A percentile compares a stretch with the other conserved stretches of the same genome.
Evolutionary conservation across 352 stramenopile genomes (phyloP).

Genomic region (Phytophthora fragariaefolia): DNA sequence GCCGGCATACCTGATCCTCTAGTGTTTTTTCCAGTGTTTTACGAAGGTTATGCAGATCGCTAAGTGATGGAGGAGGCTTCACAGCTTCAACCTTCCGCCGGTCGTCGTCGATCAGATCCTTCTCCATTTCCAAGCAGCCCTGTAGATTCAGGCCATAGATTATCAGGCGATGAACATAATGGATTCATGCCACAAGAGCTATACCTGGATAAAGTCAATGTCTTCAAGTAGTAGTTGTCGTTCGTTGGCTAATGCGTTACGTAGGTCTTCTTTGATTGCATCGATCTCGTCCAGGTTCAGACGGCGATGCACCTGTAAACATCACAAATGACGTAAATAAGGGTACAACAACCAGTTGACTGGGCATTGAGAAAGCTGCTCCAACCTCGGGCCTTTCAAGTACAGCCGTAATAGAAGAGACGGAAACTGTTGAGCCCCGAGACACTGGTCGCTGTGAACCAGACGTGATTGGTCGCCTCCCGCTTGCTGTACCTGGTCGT

Average conservation of each 20-base stretch:
- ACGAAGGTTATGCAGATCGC: slow-evolving; percentile 68
- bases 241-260: slow-evolving; percentile 64
- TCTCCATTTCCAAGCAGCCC: slow-evolving; percentile 87
- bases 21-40: slow-evolving; percentile 69
- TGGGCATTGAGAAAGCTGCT: not conserved
- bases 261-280: slow-evolving; percentile 65
- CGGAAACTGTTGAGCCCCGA: slow-evolving; percentile 67
- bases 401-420: slow-evolving; percentile 62
- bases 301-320: slow-evolving; percentile 42
- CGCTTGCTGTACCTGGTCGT: slow-evolving; percentile 53
- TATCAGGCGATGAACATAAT: not conserved
- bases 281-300: slow-evolving; percentile 83
- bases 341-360: not conserved
- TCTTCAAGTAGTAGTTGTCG: slow-evolving; percentile 73
- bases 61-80: slow-evolving; percentile 58
- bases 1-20: slow-evolving; percentile 67
- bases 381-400: slow-evolving; percentile 64
- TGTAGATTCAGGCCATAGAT: slow-evolving; percentile 14
- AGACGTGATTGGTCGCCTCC: slow-evolving; percentile 45
- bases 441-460: slow-evolving; percentile 64
- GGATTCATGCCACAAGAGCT: not conserved
- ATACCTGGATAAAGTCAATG: slow-evolving; percentile 86
- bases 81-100: slow-evolving; percentile 44
- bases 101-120: slow-evolving; percentile 84
- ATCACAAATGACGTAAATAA: slow-evolving; percentile 9